A percentile compares a stretch with the other conserved stretches of the same genome.
Conservation (phyloP, 768 basidiomycete species). For the Harrya chromipes region DNA sequence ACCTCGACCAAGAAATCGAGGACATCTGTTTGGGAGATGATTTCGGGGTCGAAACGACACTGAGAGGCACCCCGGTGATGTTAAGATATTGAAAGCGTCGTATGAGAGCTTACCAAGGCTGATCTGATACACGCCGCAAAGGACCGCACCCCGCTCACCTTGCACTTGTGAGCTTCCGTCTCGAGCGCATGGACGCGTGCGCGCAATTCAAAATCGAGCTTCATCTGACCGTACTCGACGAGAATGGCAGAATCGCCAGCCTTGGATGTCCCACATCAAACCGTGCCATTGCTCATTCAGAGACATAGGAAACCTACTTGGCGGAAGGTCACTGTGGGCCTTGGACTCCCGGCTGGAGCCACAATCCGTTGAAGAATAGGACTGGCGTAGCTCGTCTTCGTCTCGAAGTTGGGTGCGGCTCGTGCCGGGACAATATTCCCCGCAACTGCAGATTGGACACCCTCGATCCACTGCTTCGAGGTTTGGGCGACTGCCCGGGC, state of each 20-base stretch:
- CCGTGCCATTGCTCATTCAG: not conserved
- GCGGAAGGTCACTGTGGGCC: slow-evolving; percentile 44
- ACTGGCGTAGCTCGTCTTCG: not conserved
- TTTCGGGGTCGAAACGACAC: slow-evolving; percentile 48
- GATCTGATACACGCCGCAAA: slow-evolving; percentile 55
- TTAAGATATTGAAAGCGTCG: not conserved
- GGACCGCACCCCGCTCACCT: slow-evolving; percentile 37
- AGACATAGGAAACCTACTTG: slow-evolving; percentile 38
- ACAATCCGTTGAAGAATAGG: slow-evolving; percentile 13
- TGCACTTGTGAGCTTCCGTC: slow-evolving; percentile 31
- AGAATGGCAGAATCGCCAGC: slow-evolving; percentile 64
- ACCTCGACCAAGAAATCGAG: slow-evolving; percentile 40
- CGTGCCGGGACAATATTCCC: not conserved
- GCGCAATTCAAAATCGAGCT: slow-evolving; percentile 49
- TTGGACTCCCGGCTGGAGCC: slow-evolving; percentile 7
- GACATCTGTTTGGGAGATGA: slow-evolving; percentile 42
- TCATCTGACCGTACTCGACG: slow-evolving; percentile 58
- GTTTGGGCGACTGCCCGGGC: slow-evolving; percentile 31
- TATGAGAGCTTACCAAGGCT: slow-evolving; percentile 44
- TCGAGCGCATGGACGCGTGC: slow-evolving; percentile 60
- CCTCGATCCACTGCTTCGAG: slow-evolving; percentile 31
- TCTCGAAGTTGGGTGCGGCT: not conserved
- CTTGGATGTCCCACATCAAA: slow-evolving; percentile 27
- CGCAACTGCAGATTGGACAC: slow-evolving; percentile 12
- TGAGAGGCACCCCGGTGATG: slow-evolving; percentile 14